Evolutionary conservation across 495 filamentous ascomycete genomes (phyloP), one percentile per base, ranked within the genome.

Genomic region (Penicillium coprophilum): DNA sequence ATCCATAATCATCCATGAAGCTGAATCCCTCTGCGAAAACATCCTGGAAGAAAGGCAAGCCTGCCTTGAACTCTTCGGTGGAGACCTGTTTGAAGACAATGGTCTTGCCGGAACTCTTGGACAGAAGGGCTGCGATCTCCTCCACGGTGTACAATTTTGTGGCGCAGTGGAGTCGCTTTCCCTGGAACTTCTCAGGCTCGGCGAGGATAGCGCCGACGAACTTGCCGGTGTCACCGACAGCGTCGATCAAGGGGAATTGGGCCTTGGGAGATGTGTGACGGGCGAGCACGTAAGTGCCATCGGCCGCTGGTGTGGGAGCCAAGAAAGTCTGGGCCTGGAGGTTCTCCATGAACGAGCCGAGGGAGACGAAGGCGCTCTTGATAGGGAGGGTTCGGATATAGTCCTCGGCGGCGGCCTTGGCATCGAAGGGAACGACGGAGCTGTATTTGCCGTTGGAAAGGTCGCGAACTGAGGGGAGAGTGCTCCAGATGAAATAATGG

Each of bases 271-370:
- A 71, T 30, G 55, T 53, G 45, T 55, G 59, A 24, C 64, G 61
- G 13, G 68, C 20, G 1, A 73, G 43, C 1, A 49, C 59, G 23
- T 66, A 74, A 1, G 58, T 64, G 11, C 44, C 58, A 13, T 44
- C 40, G 12, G 17, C 15, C 1, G 23, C 34, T 19, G 52, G 36
- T 0, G 54, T 45, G 0, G 58, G 60, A 6, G 49, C 57, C 3
- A 67, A 62, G 1, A 13, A 32, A 55, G 66, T 56, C 10, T 53
- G 32, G 6, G 46, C 20, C 11, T 34, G 43, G 47, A 75, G 76
- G 50, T 81, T 82, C 57, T 79, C 60, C 78, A 85, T 84, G 65
- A 77, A 85, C 4, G 47, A 71, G 0, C 74, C 80, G 0, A 64
- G 64, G 0, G 61, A 56, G 56, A 72, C 57, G 50, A 84, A 85